Evolutionary conservation across 495 filamentous ascomycete species (phyloP).

Genomic region (Cudoniella acicularis): DNA sequence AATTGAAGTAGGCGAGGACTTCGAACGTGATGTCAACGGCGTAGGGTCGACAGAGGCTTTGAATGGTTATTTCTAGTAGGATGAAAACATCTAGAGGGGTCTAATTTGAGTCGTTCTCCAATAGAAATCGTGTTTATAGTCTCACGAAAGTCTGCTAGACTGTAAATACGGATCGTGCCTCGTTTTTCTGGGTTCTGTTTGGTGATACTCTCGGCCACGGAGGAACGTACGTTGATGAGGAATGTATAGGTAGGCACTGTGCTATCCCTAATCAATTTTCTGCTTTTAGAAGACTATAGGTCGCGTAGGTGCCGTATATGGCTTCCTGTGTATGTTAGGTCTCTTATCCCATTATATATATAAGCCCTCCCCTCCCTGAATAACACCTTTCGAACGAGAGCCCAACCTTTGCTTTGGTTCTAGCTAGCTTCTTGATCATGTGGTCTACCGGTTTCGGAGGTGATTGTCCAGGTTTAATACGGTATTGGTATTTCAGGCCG

Average conservation of each 20-base stretch:
- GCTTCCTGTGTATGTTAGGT: slow-evolving; percentile 8
- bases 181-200: slow-evolving; percentile 18
- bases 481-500: slow-evolving; percentile 13
- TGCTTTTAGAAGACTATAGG: slow-evolving; percentile 16
- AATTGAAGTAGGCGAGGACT: slow-evolving; percentile 16
- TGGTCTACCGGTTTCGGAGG: slow-evolving; percentile 11
- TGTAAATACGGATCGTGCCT: slow-evolving; percentile 16
- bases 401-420: slow-evolving; percentile 9
- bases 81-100: slow-evolving; percentile 12
- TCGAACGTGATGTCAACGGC: slow-evolving; percentile 14
- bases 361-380: slow-evolving; percentile 14
- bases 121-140: slow-evolving; percentile 14
- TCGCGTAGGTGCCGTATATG: slow-evolving; percentile 18
- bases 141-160: slow-evolving; percentile 17
- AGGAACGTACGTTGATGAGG: slow-evolving; percentile 16
- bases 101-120: slow-evolving; percentile 14
- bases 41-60: slow-evolving; percentile 13
- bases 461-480: slow-evolving; percentile 14
- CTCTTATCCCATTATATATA: slow-evolving; percentile 18
- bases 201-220: slow-evolving; percentile 16
- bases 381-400: slow-evolving; percentile 17
- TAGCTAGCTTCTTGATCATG: slow-evolving; percentile 14
- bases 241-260: slow-evolving; percentile 17
- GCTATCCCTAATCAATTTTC: slow-evolving; percentile 13
- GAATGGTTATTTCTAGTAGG: slow-evolving; percentile 14